Evolutionary conservation across 139 green algal genomes (phyloP), one percentile per base, ranked within the genome.

Genomic region (Chlamydomonas incerta): DNA sequence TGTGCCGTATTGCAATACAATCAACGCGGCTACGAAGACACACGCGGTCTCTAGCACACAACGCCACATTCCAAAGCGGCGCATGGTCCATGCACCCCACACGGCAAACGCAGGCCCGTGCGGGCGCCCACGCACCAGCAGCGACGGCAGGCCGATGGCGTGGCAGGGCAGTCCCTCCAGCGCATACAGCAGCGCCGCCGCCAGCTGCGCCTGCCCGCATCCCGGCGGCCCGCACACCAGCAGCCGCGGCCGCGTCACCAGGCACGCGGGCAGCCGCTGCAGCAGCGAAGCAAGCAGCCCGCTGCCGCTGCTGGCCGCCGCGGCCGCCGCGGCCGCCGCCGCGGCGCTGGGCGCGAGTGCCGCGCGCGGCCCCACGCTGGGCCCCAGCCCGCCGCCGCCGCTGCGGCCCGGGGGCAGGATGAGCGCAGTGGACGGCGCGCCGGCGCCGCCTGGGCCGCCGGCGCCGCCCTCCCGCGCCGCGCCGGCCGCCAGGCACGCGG

Each of bases 141-240:
- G 93, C 3, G 89, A 89, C 3, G 96, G 94, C 65, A 99, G 88
- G 31, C 93, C 95, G 0, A 99, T 90, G 41, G 92, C 80, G 80
- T 98, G 93, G 33, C 96, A 88, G 10, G 95, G 95, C 50, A 98
- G 92, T 17, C 93, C 93, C 89, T 99, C 96, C 47, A 98, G 80
- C 0, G 92, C 93, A 62, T 97, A 87, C 52, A 99, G 92, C 80
- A 98, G 75, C 3, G 96, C 96, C 5, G 96, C 88, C 9, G 81
- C 96, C 72, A 97, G 89, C 71, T 94, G 88, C 24, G 68, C 66
- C 91, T 98, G 94, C 33, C 84, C 84, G 67, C 52, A 76, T 6
- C 93, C 94, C 72, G 90, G 82, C 33, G 84, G 60, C 1, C 95
- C 95, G 70, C 88, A 95, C 52, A 98, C 14, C 46, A 98, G 92